Conservation (phyloP, 768 basidiomycete genomes). For the Fibroporia radiculosa region DNA sequence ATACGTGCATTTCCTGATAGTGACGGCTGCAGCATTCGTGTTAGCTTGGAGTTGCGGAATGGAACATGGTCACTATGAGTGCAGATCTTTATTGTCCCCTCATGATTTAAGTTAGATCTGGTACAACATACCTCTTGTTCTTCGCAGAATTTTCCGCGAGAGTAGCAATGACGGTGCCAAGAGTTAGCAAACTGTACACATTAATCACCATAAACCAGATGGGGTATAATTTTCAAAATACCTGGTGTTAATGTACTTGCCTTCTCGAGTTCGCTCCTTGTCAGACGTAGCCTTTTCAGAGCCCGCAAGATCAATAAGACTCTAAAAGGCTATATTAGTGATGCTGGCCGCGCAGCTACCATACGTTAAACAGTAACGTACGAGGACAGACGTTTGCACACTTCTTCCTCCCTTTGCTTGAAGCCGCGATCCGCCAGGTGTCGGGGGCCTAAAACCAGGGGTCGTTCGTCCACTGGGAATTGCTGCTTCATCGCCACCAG, state of each 20-base stretch:
- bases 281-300: slow-evolving; percentile 95
- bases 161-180: slow-evolving; percentile 89
- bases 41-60: slow-evolving; percentile 92
- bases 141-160: slow-evolving; percentile 82
- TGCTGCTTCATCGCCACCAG: slow-evolving; percentile 35
- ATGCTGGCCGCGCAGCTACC: not conserved
- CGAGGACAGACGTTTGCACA: slow-evolving; percentile 71
- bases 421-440: slow-evolving; percentile 54
- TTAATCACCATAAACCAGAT: too few species aligned
- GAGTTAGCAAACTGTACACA: slow-evolving; percentile 68
- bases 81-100: not conserved
- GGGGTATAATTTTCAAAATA: slow-evolving; percentile 15
- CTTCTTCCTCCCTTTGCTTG: slow-evolving; percentile 76
- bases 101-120: not conserved
- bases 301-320: slow-evolving; percentile 92
- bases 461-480: slow-evolving; percentile 42
- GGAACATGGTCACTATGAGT: slow-evolving; percentile 77
- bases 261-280: slow-evolving; percentile 93
- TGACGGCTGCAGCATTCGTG: slow-evolving; percentile 90
- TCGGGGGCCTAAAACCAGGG: slow-evolving; percentile 42
- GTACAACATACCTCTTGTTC: slow-evolving; percentile 60
- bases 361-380: slow-evolving; percentile 23
- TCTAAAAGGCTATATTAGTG: slow-evolving; percentile 36
- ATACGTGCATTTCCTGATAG: slow-evolving; percentile 93
- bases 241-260: slow-evolving; percentile 95